Conservation (phyloP, 768 basidiomycete genomes). For the Mrakia frigida region DNA sequence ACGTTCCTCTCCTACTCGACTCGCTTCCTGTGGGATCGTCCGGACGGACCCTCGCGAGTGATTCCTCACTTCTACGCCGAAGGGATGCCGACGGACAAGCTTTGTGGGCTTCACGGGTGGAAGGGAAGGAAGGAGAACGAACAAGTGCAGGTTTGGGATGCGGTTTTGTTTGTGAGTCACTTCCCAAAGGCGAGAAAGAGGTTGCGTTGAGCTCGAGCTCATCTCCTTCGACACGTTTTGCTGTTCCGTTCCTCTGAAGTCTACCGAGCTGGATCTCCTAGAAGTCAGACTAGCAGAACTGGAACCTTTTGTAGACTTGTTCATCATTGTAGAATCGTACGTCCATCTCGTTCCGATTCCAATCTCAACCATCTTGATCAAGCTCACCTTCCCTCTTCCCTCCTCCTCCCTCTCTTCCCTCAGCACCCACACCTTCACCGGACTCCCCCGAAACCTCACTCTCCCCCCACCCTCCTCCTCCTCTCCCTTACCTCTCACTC, state of each 20-base stretch:
- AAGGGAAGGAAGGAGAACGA: conserved; percentile 40
- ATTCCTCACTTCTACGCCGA: conserved; percentile 58
- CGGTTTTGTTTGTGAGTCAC: conserved; percentile 51
- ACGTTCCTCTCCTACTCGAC: conserved; percentile 50
- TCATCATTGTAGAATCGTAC: conserved; percentile 57
- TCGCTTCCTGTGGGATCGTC: conserved; percentile 58
- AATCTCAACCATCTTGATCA: neutral
- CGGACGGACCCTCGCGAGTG: conserved; percentile 51
- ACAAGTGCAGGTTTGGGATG: conserved; percentile 50
- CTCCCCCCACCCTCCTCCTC: conserved; percentile 42
- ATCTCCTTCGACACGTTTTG: neutral
- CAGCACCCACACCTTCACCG: conserved; percentile 52
- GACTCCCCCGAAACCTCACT: conserved; percentile 44
- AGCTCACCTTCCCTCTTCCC: conserved; percentile 53
- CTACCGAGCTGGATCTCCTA: conserved; percentile 58
- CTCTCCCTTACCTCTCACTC: conserved; percentile 48
- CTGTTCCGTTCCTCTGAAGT: neutral
- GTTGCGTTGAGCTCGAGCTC: neutral
- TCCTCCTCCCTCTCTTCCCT: conserved; percentile 45
- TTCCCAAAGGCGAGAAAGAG: neutral
- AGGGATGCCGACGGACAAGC: conserved; percentile 48
- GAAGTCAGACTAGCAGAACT: conserved; percentile 63
- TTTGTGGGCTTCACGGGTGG: conserved; percentile 58
- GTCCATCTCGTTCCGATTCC: conserved; percentile 42
- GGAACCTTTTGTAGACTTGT: conserved; percentile 54